Evolutionary conservation across 176 grass and related monocot species (phyloP).

Genomic region (Secale cereale): DNA sequence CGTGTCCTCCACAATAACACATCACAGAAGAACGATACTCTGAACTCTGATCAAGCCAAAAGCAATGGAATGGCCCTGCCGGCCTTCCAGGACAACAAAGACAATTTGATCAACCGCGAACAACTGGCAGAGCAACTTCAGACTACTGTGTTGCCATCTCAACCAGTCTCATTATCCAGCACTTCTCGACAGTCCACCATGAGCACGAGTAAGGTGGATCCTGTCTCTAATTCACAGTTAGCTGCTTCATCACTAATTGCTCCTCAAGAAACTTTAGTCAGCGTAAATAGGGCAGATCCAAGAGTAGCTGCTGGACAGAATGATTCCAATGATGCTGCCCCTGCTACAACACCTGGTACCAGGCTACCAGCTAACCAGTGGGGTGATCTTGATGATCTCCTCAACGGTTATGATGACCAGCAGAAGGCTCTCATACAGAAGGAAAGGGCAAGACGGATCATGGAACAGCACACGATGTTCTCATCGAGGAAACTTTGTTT

Average conservation of each 20-base stretch:
- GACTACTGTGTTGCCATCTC: conserved; percentile 24
- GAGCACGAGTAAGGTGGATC: conserved; percentile 28
- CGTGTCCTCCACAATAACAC: conserved; percentile 59
- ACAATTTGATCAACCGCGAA: conserved; percentile 17
- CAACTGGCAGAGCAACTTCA: conserved; percentile 34
- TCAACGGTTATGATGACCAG: conserved; percentile 89
- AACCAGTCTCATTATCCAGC: conserved; percentile 10
- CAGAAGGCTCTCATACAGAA: conserved; percentile 93
- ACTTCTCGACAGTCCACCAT: not conserved
- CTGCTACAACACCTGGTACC: conserved; percentile 18
- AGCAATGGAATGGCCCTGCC: conserved; percentile 36
- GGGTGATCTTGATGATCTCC: conserved; percentile 77
- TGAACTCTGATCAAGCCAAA: conserved; percentile 48
- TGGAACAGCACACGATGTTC: conserved; percentile 87
- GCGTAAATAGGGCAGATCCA: conserved; percentile 28
- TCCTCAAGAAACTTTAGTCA: conserved; percentile 21
- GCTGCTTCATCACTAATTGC: conserved; percentile 37
- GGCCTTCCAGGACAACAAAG: conserved; percentile 44
- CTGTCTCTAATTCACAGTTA: conserved; percentile 57
- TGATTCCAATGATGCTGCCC: conserved; percentile 26
- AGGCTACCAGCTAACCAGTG: conserved; percentile 38
- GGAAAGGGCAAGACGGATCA: conserved; percentile 89
- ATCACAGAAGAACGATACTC: conserved; percentile 36
- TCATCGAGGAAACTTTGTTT: conserved; percentile 78
- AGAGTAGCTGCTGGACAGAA: conserved; percentile 30